These are phyloP conservation scores for Debaryomyces udenii DNA, from an alignment of 1,139 yeast genomes.

Conservation along the genomic window DNA sequence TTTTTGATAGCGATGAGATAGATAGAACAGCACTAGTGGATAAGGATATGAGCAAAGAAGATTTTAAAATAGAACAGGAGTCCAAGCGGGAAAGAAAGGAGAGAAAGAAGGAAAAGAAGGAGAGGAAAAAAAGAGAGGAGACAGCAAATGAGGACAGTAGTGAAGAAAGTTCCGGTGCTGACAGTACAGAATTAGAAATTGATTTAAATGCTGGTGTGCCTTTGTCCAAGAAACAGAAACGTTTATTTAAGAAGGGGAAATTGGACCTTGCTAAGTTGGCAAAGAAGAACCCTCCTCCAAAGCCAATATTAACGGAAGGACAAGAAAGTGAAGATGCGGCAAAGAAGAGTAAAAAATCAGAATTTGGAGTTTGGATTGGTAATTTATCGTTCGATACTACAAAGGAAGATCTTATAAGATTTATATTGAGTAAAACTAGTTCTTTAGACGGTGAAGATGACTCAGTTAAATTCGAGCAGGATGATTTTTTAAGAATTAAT, in stretches of 20 bases:
- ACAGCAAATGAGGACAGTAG: conserved; percentile 18
- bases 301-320: conserved; percentile 34
- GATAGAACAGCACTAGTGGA: background rate
- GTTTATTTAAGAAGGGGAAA: conserved; percentile 82
- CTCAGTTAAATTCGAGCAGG: conserved; percentile 42
- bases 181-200: conserved; percentile 69
- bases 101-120: conserved; percentile 19
- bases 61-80: conserved; percentile 23
- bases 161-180: conserved; percentile 10
- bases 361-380: conserved; percentile 91
- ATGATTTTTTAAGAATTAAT: conserved; percentile 62
- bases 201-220: conserved; percentile 80
- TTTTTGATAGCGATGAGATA: conserved; percentile 10
- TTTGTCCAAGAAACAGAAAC: conserved; percentile 86
- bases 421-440: conserved; percentile 61
- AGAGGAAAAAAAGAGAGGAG: conserved; percentile 15
- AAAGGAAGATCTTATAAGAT: conserved; percentile 70
- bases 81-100: conserved; percentile 26
- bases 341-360: conserved; percentile 44
- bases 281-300: conserved; percentile 50
- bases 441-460: conserved; percentile 23
- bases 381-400: conserved; percentile 85
- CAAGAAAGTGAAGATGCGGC: conserved; percentile 28
- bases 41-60: conserved; percentile 14
- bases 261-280: conserved; percentile 60